Base-by-base conservation (phyloP, 2,329 filamentous ascomycete genomes). In the Gliomastix tumulicola region DNA sequence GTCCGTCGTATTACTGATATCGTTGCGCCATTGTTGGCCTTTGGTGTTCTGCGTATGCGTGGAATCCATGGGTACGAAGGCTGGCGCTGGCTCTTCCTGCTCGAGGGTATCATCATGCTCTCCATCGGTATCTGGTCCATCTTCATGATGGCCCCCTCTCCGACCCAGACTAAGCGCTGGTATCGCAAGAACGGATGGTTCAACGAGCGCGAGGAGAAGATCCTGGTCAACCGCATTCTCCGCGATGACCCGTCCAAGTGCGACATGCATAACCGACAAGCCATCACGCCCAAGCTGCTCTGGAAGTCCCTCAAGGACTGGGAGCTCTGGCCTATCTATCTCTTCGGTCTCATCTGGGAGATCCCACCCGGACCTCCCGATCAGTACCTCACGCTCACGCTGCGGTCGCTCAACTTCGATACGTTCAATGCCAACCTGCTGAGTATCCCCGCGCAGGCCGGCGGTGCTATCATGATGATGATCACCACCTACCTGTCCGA, bases 371-470 rank as follows among this genome's bases (percentile, higher is more conserved):
- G 44, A 2, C 49, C 50, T 2, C 44, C 46, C 1, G 44, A 51
- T 34, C 43, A 50, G 17, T 54, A 54, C 36, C 42, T 54, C 7
- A 51, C 50, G 1, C 32, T 54, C 8, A 51, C 49, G 1, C 45
- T 54, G 2, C 41, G 45, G 4, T 41, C 44, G 3, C 41, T 51
- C 2, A 48, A 48, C 7, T 54, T 51, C 32, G 28, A 21, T 23
- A 28, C 72, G 3, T 79, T 84, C 52, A 58, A 75, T 17, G 68
- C 76, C 3, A 84, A 82, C 48, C 51, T 84, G 22, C 65, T 84
- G 7, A 69, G 71, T 3, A 82, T 84, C n/a, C 71, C 75, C 0
- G 67, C 60, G 5, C 68, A 68, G 35, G 62, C 66, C 3, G 47
- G 73, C 9, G 44, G 44, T 21, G 68, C 69, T 40, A 68, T 74